Evolutionary conservation across 805 yeast species (phyloP), one percentile per base, ranked within the genome.

Genomic region (Tetrapisispora phaffii): DNA sequence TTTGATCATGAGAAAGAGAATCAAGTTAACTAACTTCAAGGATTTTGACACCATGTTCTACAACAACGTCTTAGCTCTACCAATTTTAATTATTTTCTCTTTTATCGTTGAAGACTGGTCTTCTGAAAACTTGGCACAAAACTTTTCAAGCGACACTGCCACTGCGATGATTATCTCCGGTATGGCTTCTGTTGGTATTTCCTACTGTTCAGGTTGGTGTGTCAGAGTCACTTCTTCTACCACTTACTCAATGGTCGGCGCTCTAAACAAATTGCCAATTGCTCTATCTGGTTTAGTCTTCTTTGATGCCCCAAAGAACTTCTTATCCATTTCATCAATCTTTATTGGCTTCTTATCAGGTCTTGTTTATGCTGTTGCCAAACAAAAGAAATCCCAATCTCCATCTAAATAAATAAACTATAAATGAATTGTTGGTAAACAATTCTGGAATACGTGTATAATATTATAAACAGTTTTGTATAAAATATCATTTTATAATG

Each of bases 151-250:
- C 65, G 67, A 71, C 51, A 75, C 90, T 37, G 76, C 86, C 47
- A 74, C 87, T 51, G 67, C 81, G 38, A 89, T 93, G 96, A 59
- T 93, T 51, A 76, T 90, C 62, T 86, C 96, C 32, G 98, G 98
- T 68, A 77, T 85, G 56, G 82, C 95, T 38, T 83, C 97, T 28
- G 95, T 93, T 44, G 97, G 95, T 72, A 93, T 93, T 65, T 90
- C 97, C 38, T 93, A 93, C 78, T 87, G 96, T 69, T 88, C 97
- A 12, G 98, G 97, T 50, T 93, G 98, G 98, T 93, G 98, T 78
- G 95, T 93, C 54, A 86, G 98, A 73, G 97, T 93, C 52, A 93
- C 98, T 37, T 87, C 97, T 20, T 89, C 97, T 23, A 93, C 98
- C 45, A 93, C 98, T 45, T 93, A 93, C 73, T 87, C 96, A 44